Evolutionary conservation across 2,329 filamentous ascomycete genomes (phyloP).

Genomic region (Aspergillus terreus): DNA sequence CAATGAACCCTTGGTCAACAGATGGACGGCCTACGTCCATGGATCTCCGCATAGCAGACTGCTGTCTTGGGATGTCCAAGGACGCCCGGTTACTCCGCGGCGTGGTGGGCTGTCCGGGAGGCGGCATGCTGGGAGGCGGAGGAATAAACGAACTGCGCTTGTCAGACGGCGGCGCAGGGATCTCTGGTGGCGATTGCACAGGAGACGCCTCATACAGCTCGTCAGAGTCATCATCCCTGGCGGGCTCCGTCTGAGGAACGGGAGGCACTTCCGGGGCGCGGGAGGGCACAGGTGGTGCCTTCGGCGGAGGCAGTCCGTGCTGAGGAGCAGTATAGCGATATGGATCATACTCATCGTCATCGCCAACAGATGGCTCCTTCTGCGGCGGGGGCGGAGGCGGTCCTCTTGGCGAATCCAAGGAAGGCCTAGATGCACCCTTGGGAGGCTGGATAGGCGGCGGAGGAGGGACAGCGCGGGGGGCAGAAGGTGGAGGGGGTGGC

Average conservation of each 20-base stretch:
- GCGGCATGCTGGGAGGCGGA: constrained; percentile 34
- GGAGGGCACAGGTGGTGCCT: constrained; percentile 20
- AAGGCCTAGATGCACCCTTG: constrained; percentile 35
- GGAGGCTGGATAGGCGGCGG: constrained; percentile 62
- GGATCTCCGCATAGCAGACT: constrained; percentile 56
- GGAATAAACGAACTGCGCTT: constrained; percentile 48
- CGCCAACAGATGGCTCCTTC: constrained; percentile 39
- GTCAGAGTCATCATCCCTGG: constrained; percentile 39
- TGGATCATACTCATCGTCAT: constrained; percentile 52
- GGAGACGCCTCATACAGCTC: constrained; percentile 47
- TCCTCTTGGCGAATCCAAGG: constrained; percentile 30
- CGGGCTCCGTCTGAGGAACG: constrained; percentile 23
- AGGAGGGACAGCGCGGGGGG: constrained; percentile 61
- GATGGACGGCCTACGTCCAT: constrained; percentile 73
- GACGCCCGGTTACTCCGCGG: constrained; percentile 54
- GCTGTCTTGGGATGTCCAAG: constrained; percentile 58
- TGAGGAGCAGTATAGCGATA: constrained; percentile 49
- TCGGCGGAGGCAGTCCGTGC: constrained; percentile 26
- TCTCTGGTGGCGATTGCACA: constrained; percentile 30
- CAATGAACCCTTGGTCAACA: constrained; percentile 77
- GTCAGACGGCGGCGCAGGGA: constrained; percentile 30
- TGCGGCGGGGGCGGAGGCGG: constrained; percentile 49
- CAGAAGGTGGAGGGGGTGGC: constrained; percentile 55
- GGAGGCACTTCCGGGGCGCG: constrained; percentile 16
- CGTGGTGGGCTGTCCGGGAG: constrained; percentile 39